Conservation (phyloP, 116 monocot species). For the Posidonia oceanica region DNA sequence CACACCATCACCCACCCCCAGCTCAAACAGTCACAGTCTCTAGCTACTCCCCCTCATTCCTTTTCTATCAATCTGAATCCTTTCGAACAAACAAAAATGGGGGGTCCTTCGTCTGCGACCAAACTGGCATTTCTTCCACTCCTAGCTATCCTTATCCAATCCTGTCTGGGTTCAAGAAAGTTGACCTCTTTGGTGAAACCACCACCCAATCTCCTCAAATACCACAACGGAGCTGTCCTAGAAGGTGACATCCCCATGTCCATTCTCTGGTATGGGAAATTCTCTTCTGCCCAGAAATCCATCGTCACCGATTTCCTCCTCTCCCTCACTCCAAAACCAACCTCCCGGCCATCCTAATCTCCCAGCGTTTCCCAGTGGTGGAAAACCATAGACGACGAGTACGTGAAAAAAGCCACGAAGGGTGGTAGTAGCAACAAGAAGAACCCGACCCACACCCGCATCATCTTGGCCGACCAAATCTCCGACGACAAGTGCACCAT, state of each 20-base stretch:
- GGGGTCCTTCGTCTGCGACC: neutral
- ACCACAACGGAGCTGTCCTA: slow-evolving; percentile 34
- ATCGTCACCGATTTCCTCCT: slow-evolving; percentile 36
- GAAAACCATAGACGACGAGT: too few relatives aligned
- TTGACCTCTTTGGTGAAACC: slow-evolving; percentile 13
- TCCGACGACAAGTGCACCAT: too few relatives aligned
- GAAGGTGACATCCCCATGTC: slow-evolving; percentile 30
- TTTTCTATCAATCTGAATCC: neutral
- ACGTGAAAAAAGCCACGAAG: too few relatives aligned
- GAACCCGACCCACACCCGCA: too few relatives aligned
- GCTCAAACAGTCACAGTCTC: neutral
- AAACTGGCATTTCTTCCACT: neutral
- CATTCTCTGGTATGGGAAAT: slow-evolving; percentile 37
- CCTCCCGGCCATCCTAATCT: too few relatives aligned
- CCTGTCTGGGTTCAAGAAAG: slow-evolving; percentile 5
- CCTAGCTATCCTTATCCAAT: neutral
- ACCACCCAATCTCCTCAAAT: slow-evolving; percentile 10
- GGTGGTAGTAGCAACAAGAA: too few relatives aligned
- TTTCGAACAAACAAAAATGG: neutral
- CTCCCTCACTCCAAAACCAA: slow-evolving; percentile 14
- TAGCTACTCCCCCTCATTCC: neutral
- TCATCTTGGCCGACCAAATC: too few relatives aligned
- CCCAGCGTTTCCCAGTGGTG: too few relatives aligned
- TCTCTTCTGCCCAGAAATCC: slow-evolving; percentile 23
- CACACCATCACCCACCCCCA: neutral